Percentiles rank a stretch among this genome's conserved stretches.
phyloP scores from a whole-genome alignment of 2,329 filamentous ascomycete species.

The Cryphonectria nitschkei region DNA sequence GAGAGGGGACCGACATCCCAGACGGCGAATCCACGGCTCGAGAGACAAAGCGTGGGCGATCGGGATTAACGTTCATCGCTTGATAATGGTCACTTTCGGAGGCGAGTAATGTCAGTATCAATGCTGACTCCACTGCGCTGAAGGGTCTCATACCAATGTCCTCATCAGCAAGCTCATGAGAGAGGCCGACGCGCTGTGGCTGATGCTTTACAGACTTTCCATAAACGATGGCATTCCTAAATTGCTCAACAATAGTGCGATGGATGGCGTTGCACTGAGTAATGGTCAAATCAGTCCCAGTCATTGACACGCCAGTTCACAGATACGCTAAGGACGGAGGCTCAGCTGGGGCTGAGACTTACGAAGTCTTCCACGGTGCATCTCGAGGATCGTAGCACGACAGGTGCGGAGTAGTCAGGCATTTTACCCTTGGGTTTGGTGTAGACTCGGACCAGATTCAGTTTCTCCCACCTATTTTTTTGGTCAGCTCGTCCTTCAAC shows the following conservation, averaged over 20 bases:
- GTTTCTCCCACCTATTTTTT: constrained; percentile 77
- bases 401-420: constrained; percentile 89
- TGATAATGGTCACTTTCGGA: constrained; percentile 65
- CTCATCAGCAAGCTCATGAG: constrained; percentile 91
- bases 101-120: constrained; percentile 34
- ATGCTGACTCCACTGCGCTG: constrained; percentile 6
- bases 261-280: constrained; percentile 93
- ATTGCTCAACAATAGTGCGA: constrained; percentile 92
- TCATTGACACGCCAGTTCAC: neutral
- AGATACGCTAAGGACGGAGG: neutral
- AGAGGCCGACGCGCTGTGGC: constrained; percentile 89
- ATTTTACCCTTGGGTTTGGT: constrained; percentile 96
- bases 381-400: constrained; percentile 80
- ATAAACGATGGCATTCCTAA: constrained; percentile 94
- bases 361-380: constrained; percentile 98
- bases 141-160: constrained; percentile 77
- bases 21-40: neutral
- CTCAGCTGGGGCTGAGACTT: constrained; percentile 47
- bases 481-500: constrained; percentile 16
- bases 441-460: constrained; percentile 89
- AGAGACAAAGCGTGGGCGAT: neutral
- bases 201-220: constrained; percentile 98
- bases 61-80: constrained; percentile 54
- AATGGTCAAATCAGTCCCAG: constrained; percentile 42
- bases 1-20: neutral